Evolutionary conservation across 352 stramenopile genomes (phyloP).

Genomic region (Phytophthora crassamura): DNA sequence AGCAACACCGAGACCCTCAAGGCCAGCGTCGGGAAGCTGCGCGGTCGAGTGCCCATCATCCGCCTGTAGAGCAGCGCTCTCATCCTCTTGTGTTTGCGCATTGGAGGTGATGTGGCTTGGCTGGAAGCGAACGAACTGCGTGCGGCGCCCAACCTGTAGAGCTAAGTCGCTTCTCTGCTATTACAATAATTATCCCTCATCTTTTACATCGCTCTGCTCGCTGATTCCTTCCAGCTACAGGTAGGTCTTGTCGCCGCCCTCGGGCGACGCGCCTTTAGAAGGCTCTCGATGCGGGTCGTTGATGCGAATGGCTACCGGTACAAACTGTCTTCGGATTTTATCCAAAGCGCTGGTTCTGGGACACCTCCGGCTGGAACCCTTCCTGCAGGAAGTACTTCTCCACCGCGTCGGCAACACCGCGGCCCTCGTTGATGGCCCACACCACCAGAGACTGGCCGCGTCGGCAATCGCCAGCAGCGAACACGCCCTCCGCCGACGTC

Average conservation of each 20-base stretch:
- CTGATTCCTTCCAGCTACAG: constrained; percentile 17
- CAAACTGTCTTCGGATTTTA: constrained; percentile 40
- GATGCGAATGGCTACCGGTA: constrained; percentile 36
- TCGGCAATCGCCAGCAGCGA: constrained; percentile 97
- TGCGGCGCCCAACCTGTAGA: background rate
- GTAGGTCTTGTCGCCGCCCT: constrained; percentile 1
- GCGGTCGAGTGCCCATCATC: constrained; percentile 35
- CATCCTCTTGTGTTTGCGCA: constrained; percentile 24
- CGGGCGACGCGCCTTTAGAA: constrained; percentile 16
- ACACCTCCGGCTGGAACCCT: constrained; percentile 79
- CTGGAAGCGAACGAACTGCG: background rate
- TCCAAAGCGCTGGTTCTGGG: constrained; percentile 81
- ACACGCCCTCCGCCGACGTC: constrained; percentile 96
- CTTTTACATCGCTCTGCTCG: constrained; percentile 20
- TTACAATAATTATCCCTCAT: constrained; percentile 46
- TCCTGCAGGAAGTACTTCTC: constrained; percentile 87
- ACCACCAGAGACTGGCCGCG: constrained; percentile 97
- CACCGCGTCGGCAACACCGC: constrained; percentile 90
- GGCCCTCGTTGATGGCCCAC: constrained; percentile 98
- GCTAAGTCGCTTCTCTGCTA: constrained; percentile 21
- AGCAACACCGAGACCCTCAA: constrained; percentile 27
- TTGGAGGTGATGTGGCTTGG: background rate
- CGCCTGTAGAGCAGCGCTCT: constrained; percentile 29
- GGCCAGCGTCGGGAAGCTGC: constrained; percentile 34
- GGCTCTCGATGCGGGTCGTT: constrained; percentile 8